A percentile compares a stretch with the other conserved stretches of the same genome.
Evolutionary conservation across 352 stramenopile genomes (phyloP).

Genomic region (Pythium phragmitis): DNA sequence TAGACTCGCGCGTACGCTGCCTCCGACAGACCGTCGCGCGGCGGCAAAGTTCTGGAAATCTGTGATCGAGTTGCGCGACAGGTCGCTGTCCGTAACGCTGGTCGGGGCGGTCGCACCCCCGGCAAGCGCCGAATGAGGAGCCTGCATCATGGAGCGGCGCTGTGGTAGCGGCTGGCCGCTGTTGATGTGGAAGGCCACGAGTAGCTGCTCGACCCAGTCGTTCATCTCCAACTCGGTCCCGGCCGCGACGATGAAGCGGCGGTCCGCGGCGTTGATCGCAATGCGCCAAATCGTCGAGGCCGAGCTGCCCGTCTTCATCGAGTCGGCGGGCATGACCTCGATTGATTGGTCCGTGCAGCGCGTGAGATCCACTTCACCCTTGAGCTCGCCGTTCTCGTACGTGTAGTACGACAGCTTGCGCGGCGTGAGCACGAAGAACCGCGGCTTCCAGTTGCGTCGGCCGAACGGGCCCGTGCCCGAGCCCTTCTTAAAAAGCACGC

Average conservation of each 20-base stretch:
- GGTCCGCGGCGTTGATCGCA: constrained; percentile 35
- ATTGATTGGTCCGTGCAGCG: constrained; percentile 33
- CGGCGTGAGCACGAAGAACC: constrained; percentile 48
- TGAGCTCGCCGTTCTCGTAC: constrained; percentile 35
- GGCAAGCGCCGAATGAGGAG: background rate
- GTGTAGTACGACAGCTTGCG: constrained; percentile 35
- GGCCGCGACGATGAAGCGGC: constrained; percentile 37
- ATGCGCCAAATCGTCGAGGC: constrained; percentile 51
- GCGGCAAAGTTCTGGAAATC: constrained; percentile 84
- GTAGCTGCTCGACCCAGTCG: constrained; percentile 41
- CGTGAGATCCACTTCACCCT: constrained; percentile 35
- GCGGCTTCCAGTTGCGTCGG: constrained; percentile 52
- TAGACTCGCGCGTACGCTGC: constrained; percentile 41
- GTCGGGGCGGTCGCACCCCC: constrained; percentile 10
- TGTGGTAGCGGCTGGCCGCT: constrained; percentile 25
- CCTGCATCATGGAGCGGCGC: constrained; percentile 16
- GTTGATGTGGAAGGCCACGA: constrained; percentile 33
- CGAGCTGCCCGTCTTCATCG: constrained; percentile 45
- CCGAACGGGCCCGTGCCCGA: constrained; percentile 41
- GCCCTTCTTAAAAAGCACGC: constrained; percentile 54
- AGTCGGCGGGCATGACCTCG: constrained; percentile 45
- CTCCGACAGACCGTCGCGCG: constrained; percentile 35
- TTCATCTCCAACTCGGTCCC: constrained; percentile 48
- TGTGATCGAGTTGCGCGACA: constrained; percentile 36
- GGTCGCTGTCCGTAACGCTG: constrained; percentile 5